Conservation (phyloP, 208 protist genomes). For the Crithidia expoeki region DNA sequence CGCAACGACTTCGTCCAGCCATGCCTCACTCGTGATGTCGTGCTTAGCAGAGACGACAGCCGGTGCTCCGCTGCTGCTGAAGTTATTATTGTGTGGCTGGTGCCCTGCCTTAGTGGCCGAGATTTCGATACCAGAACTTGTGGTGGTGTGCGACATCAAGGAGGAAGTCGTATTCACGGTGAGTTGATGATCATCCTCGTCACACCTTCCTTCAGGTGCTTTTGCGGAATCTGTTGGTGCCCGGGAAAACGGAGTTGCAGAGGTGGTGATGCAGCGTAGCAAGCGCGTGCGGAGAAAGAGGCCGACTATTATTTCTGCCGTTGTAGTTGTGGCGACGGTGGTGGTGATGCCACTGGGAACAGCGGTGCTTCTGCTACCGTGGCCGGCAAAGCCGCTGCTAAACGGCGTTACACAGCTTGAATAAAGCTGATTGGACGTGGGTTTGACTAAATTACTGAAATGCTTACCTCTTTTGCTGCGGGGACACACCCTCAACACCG, state of each 20-base stretch:
- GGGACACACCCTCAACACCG: no score
- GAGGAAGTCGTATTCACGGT: neutral
- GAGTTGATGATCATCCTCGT: neutral
- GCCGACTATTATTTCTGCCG: neutral
- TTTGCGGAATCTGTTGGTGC: no score
- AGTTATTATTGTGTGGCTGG: neutral
- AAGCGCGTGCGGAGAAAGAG: conserved; percentile 9
- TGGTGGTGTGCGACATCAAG: conserved; percentile 1
- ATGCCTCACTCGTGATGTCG: conserved; percentile 54
- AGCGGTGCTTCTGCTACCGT: no score
- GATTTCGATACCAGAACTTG: conserved; percentile 13
- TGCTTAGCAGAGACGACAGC: conserved; percentile 55
- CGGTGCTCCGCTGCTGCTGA: conserved; percentile 29
- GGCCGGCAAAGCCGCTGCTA: no score
- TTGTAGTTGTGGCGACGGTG: neutral
- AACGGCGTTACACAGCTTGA: no score
- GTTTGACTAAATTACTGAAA: no score
- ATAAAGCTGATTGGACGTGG: no score
- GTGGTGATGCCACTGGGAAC: no score
- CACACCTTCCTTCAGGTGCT: neutral
- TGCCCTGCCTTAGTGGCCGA: neutral
- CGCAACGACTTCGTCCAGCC: conserved; percentile 45
- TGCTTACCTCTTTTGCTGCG: no score
- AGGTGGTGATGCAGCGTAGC: neutral
- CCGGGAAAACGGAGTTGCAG: neutral